Percentiles rank a stretch among this genome's conserved stretches.
phyloP scores from a whole-genome alignment of 1,139 yeast species.

The Maudiozyma humilis region DNA sequence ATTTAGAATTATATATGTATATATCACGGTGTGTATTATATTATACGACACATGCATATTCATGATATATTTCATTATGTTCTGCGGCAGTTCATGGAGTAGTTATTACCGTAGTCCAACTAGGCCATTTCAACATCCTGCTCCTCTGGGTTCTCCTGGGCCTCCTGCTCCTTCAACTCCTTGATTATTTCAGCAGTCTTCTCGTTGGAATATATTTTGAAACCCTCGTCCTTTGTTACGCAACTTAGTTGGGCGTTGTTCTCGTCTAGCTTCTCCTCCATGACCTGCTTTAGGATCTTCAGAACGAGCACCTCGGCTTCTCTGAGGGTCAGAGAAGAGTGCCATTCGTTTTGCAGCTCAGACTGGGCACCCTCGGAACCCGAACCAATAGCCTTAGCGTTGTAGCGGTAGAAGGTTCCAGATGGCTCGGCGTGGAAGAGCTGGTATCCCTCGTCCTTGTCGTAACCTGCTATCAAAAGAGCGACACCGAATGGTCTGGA shows the following conservation, averaged over 20 bases:
- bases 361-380: constrained; percentile 99
- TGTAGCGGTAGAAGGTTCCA: constrained; percentile 94
- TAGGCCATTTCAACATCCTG: constrained; percentile 30
- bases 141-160: constrained; percentile 36
- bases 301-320: constrained; percentile 90
- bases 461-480: constrained; percentile 87
- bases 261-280: constrained; percentile 97
- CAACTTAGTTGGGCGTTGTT: constrained; percentile 93
- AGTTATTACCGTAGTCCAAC: too few relatives aligned
- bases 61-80: background rate
- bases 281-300: constrained; percentile 90
- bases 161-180: constrained; percentile 62
- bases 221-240: constrained; percentile 81
- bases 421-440: constrained; percentile 98
- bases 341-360: constrained; percentile 94
- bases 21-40: background rate
- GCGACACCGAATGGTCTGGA: constrained; percentile 99
- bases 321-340: constrained; percentile 81
- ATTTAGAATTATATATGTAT: background rate
- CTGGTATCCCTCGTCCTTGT: constrained; percentile 89
- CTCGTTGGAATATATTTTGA: constrained; percentile 75
- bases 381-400: constrained; percentile 97
- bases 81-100: too few relatives aligned
- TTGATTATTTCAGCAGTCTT: constrained; percentile 78
- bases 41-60: constrained; percentile 4